Evolutionary conservation across 306 rosid species (phyloP).

Genomic region (Glycyrrhiza uralensis): DNA sequence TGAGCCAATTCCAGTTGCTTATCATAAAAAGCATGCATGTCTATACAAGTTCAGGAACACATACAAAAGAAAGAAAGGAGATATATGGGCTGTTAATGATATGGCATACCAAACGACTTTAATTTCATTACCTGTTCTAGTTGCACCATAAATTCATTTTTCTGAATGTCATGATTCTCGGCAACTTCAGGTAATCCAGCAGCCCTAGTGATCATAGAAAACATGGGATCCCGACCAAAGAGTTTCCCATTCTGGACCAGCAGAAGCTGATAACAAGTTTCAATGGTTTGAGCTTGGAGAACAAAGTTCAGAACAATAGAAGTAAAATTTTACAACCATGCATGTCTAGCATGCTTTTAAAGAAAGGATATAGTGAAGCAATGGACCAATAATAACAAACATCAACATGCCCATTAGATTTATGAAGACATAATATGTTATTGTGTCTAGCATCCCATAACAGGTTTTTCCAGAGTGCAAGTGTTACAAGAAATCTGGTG

Average conservation of each 20-base stretch:
- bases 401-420: constrained; percentile 16
- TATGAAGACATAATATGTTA: not conserved
- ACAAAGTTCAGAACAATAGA: constrained; percentile 9
- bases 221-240: constrained; percentile 70
- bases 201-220: constrained; percentile 65
- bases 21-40: constrained; percentile 15
- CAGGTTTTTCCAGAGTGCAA: constrained; percentile 1
- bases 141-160: constrained; percentile 66
- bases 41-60: not conserved
- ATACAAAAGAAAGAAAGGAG: not conserved
- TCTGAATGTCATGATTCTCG: constrained; percentile 73
- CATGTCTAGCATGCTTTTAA: constrained; percentile 4
- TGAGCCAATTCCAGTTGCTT: not conserved
- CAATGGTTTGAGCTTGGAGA: constrained; percentile 33
- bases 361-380: not conserved
- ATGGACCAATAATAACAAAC: constrained; percentile 6
- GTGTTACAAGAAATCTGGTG: constrained; percentile 5
- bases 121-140: constrained; percentile 74
- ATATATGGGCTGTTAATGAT: not conserved
- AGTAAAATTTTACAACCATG: not conserved
- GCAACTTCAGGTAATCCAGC: constrained; percentile 73
- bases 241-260: constrained; percentile 93
- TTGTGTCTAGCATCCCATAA: constrained; percentile 1
- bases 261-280: constrained; percentile 63
- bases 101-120: constrained; percentile 7